Conservation (phyloP, 2,329 filamentous ascomycete genomes). For the Colletotrichum truncatum region DNA sequence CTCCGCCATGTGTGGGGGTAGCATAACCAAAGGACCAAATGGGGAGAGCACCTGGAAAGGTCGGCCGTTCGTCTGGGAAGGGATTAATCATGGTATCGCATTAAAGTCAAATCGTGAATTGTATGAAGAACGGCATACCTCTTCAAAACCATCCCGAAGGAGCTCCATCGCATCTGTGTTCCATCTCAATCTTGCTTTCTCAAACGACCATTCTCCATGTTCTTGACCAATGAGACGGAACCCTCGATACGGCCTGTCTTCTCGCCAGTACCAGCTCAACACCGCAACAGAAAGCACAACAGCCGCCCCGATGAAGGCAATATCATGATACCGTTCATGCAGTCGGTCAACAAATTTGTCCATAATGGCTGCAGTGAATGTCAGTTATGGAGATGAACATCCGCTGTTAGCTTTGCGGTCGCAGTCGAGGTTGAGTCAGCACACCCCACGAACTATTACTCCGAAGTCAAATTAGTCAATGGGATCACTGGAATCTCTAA, state of each 20-base stretch:
- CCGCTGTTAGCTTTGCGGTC: too few species aligned
- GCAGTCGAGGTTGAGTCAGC: too few species aligned
- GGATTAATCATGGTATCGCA: not conserved
- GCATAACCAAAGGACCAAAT: not conserved
- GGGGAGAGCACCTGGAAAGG: slow-evolving; percentile 7
- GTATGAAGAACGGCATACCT: not conserved
- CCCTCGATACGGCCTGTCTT: not conserved
- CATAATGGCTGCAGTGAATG: too few species aligned
- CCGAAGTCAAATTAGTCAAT: too few species aligned
- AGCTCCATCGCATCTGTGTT: slow-evolving; percentile 4
- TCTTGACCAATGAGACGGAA: slow-evolving; percentile 1
- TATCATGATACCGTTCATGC: not conserved
- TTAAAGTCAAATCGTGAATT: not conserved
- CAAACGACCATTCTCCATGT: slow-evolving; percentile 1
- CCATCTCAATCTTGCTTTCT: slow-evolving; percentile 1
- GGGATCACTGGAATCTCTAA: too few species aligned
- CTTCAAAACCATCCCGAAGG: not conserved
- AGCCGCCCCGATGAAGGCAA: not conserved
- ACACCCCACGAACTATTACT: too few species aligned
- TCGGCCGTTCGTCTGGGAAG: not conserved
- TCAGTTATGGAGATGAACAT: too few species aligned
- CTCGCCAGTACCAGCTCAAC: not conserved
- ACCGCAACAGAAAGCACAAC: not conserved
- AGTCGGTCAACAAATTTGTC: too few species aligned
- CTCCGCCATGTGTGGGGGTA: not conserved